Conservation (phyloP, 169 alveolate genomes). For the Blepharisma undulans region DNA sequence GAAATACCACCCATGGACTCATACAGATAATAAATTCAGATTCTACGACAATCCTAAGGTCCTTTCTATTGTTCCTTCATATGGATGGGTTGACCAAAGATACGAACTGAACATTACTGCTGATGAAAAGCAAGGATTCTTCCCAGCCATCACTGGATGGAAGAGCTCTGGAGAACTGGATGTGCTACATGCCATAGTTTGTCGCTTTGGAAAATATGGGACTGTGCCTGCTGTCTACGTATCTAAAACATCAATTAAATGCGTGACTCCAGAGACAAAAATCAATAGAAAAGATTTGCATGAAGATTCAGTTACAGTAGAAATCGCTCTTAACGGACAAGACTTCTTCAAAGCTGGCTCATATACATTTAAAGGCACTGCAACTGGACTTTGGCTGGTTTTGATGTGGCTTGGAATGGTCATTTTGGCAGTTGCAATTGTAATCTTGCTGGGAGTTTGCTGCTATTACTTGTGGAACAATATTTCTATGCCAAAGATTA, state of each 20-base stretch:
- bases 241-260: constrained; percentile 64
- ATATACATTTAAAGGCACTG: constrained; percentile 40
- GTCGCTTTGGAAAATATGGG: constrained; percentile 82
- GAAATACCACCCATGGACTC: constrained; percentile 81
- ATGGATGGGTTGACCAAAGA: constrained; percentile 57
- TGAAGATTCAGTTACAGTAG: constrained; percentile 66
- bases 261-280: constrained; percentile 74
- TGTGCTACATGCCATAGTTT: constrained; percentile 57
- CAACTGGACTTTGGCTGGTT: constrained; percentile 40
- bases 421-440: constrained; percentile 7
- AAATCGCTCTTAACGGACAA: constrained; percentile 76
- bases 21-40: constrained; percentile 67
- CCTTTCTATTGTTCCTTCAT: constrained; percentile 55
- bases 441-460: constrained; percentile 7
- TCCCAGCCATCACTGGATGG: constrained; percentile 68
- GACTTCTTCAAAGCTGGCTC: constrained; percentile 58
- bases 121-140: constrained; percentile 55
- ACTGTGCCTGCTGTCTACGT: constrained; percentile 65
- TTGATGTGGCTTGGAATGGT: constrained; percentile 36
- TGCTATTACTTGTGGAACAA: not conserved
- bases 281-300: constrained; percentile 65
- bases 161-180: constrained; percentile 43
- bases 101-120: constrained; percentile 67
- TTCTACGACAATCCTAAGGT: constrained; percentile 71
- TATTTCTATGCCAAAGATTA: not conserved